These are phyloP conservation scores for Neoscytalidium dimidiatum DNA, from an alignment of 2,329 filamentous ascomycete genomes.

Conservation along the genomic window DNA sequence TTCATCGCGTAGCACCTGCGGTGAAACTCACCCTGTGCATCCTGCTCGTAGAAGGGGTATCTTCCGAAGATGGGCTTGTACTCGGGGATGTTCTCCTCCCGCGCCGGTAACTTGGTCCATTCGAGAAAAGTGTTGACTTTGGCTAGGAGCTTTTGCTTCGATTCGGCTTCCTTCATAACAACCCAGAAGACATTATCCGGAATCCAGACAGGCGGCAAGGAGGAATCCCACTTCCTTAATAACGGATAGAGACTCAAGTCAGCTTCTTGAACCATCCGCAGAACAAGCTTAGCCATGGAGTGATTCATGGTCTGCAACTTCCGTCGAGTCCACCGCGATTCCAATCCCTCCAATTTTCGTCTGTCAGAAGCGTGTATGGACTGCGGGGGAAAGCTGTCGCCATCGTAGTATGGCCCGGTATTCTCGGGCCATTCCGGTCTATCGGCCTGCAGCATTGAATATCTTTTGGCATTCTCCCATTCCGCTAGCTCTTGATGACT, in stretches of 20 bases:
- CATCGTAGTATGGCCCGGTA: slow-evolving; percentile 37
- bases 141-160: not conserved
- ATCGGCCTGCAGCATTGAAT: not conserved
- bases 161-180: not conserved
- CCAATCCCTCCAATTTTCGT: slow-evolving; percentile 32
- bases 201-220: not conserved
- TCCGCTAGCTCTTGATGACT: not conserved
- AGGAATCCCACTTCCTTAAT: not conserved
- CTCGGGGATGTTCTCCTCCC: not conserved
- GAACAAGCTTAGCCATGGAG: slow-evolving; percentile 42
- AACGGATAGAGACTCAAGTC: not conserved
- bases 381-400: slow-evolving; percentile 44
- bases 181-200: not conserved
- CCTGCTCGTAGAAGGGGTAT: slow-evolving; percentile 39
- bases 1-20: slow-evolving; percentile 34
- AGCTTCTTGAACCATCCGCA: slow-evolving; percentile 34
- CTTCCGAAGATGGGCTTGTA: not conserved
- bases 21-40: slow-evolving; percentile 39
- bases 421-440: slow-evolving; percentile 28
- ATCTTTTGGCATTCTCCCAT: not conserved
- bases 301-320: slow-evolving; percentile 46
- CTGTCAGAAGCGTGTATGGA: slow-evolving; percentile 46
- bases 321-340: slow-evolving; percentile 40
- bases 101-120: not conserved
- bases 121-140: not conserved